A percentile compares a stretch with the other conserved stretches of the same genome.
Conservation (phyloP, 2,329 filamentous ascomycete species). For the Pseudogymnoascus sp. region DNA sequence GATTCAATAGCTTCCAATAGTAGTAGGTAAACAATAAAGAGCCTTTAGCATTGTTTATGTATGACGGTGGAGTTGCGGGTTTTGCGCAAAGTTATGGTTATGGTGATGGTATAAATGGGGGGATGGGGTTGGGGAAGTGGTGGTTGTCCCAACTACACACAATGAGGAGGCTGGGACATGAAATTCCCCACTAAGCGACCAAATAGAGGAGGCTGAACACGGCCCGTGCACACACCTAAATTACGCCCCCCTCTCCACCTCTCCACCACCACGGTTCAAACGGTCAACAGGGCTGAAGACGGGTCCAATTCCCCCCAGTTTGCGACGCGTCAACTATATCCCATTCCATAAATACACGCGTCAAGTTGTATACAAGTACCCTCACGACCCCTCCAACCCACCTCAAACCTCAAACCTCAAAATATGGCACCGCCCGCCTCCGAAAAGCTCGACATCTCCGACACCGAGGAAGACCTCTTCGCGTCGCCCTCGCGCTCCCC, state of each 20-base stretch:
- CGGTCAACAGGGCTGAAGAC: not conserved
- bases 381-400: not conserved
- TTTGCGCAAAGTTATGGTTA: not conserved
- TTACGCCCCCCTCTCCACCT: not conserved
- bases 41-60: not conserved
- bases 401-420: not conserved
- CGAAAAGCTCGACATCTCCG: constrained; percentile 43
- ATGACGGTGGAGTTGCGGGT: not conserved
- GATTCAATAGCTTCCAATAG: not conserved
- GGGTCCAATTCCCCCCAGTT: not conserved
- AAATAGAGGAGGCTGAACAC: not conserved
- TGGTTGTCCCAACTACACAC: not conserved
- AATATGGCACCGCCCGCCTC: constrained; percentile 23
- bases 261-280: not conserved
- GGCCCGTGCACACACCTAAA: not conserved
- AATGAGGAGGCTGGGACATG: not conserved
- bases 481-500: constrained; percentile 42
- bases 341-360: not conserved
- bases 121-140: not conserved
- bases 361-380: not conserved
- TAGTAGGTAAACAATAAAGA: not conserved
- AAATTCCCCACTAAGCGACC: not conserved
- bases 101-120: not conserved
- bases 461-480: constrained; percentile 48
- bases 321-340: not conserved